Percentiles rank a stretch among this genome's conserved stretches.
These are phyloP conservation scores for Choricystis sp. DNA, from an alignment of 139 green algal genomes.

Conservation along the genomic window DNA sequence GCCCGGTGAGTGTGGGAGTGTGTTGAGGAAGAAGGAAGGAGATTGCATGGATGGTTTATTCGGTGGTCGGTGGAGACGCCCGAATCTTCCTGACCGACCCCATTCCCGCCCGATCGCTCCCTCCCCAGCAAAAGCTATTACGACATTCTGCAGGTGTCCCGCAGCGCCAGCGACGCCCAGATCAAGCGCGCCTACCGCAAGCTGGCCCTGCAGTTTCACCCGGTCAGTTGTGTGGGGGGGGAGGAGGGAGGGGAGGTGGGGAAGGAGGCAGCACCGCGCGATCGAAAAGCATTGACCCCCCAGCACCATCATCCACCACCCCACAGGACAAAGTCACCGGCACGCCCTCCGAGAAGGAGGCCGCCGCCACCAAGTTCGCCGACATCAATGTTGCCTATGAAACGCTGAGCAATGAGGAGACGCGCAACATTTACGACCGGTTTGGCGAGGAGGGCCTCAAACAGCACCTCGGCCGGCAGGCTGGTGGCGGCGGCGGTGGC, in stretches of 20 bases:
- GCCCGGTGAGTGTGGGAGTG: too few relatives aligned
- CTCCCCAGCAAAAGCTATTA: constrained; percentile 49
- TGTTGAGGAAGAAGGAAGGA: too few relatives aligned
- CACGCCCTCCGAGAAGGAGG: constrained; percentile 71
- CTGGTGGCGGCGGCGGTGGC: constrained; percentile 30
- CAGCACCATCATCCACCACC: not conserved
- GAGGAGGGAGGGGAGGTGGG: too few relatives aligned
- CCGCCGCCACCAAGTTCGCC: constrained; percentile 80
- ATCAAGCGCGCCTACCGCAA: constrained; percentile 95
- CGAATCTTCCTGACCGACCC: too few relatives aligned
- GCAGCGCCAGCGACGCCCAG: constrained; percentile 54
- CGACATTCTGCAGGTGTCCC: constrained; percentile 65
- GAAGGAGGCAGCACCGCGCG: too few relatives aligned
- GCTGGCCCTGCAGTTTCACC: constrained; percentile 91
- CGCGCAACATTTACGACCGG: constrained; percentile 86
- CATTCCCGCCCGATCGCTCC: not conserved
- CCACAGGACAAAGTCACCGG: constrained; percentile 82
- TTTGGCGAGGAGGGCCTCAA: constrained; percentile 96
- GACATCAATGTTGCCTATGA: constrained; percentile 95
- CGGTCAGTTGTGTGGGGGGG: too few relatives aligned
- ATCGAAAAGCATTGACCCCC: constrained; percentile 1
- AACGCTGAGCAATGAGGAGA: constrained; percentile 76
- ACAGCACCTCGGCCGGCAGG: constrained; percentile 62
- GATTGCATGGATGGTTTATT: too few relatives aligned
- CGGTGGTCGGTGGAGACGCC: too few relatives aligned